Percentiles rank a stretch among this genome's conserved stretches.
These are phyloP conservation scores for Yamadazyma trypodendri DNA, from an alignment of 1,139 yeast species.

Conservation along the genomic window DNA sequence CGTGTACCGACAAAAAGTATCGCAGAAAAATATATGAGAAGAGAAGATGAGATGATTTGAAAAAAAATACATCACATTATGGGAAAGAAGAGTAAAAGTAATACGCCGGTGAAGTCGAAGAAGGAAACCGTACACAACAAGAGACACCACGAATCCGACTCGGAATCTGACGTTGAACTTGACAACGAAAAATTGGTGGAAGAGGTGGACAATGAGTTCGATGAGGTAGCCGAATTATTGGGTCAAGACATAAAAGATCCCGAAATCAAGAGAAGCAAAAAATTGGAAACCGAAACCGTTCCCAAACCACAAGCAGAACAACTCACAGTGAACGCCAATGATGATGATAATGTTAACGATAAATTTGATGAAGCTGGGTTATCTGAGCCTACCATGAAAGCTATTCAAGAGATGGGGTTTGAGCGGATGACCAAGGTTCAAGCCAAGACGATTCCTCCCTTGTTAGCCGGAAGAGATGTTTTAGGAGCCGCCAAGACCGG, in stretches of 20 bases:
- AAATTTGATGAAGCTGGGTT: constrained; percentile 55
- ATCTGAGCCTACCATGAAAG: constrained; percentile 76
- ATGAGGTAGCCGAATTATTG: constrained; percentile 54
- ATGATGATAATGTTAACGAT: constrained; percentile 26
- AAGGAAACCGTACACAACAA: constrained; percentile 15
- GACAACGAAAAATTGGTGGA: constrained; percentile 46
- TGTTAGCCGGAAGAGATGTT: constrained; percentile 92
- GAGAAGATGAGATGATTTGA: constrained; percentile 27
- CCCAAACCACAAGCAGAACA: constrained; percentile 28
- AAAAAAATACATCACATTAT: constrained; percentile 8
- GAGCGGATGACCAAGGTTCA: constrained; percentile 89
- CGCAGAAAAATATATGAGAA: too few species aligned
- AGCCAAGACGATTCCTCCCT: constrained; percentile 91
- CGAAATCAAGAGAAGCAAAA: constrained; percentile 27
- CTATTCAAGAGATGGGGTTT: constrained; percentile 85
- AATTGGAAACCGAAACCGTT: constrained; percentile 16
- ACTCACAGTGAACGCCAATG: constrained; percentile 25
- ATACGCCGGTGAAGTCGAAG: constrained; percentile 10
- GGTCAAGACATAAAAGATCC: constrained; percentile 46
- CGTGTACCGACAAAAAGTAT: too few species aligned
- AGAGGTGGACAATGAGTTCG: constrained; percentile 52
- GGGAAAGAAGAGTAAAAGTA: constrained; percentile 13
- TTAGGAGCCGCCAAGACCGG: constrained; percentile 99
- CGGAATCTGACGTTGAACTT: constrained; percentile 22
- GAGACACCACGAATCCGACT: constrained; percentile 17